These are phyloP conservation scores for Bremia lactucae DNA, from an alignment of 352 stramenopile species.

Conservation along the genomic window DNA sequence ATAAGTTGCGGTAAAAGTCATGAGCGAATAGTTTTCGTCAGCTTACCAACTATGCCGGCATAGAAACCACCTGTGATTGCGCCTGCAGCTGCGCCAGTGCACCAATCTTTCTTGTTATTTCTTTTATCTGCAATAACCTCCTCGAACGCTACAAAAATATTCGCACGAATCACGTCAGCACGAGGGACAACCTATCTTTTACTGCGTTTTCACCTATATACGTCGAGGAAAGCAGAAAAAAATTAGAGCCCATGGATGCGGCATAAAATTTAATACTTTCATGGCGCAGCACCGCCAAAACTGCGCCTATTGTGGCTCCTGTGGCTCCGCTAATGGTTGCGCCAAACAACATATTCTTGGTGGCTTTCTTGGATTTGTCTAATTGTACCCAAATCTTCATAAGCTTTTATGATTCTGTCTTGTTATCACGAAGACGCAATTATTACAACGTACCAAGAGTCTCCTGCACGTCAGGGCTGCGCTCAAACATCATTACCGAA, in stretches of 20 bases:
- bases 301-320: constrained; percentile 44
- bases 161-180: background rate
- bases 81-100: constrained; percentile 43
- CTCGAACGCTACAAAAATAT: constrained; percentile 39
- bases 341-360: constrained; percentile 61
- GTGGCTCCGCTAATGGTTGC: constrained; percentile 38
- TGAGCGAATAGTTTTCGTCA: background rate
- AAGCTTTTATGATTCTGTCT: background rate
- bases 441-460: constrained; percentile 9
- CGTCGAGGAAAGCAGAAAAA: constrained; percentile 76
- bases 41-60: constrained; percentile 49
- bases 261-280: constrained; percentile 76
- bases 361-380: constrained; percentile 58
- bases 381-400: background rate
- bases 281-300: constrained; percentile 56
- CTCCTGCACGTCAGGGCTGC: constrained; percentile 17
- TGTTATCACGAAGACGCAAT: background rate
- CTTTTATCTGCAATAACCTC: constrained; percentile 66
- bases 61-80: constrained; percentile 66
- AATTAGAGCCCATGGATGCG: constrained; percentile 77
- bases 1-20: too few species aligned
- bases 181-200: background rate
- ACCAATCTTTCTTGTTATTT: constrained; percentile 44
- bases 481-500: constrained; percentile 18
- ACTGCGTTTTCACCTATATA: constrained; percentile 49